Conservation (phyloP, 73 alveolate species). For the Paramecium sonneborni region DNA sequence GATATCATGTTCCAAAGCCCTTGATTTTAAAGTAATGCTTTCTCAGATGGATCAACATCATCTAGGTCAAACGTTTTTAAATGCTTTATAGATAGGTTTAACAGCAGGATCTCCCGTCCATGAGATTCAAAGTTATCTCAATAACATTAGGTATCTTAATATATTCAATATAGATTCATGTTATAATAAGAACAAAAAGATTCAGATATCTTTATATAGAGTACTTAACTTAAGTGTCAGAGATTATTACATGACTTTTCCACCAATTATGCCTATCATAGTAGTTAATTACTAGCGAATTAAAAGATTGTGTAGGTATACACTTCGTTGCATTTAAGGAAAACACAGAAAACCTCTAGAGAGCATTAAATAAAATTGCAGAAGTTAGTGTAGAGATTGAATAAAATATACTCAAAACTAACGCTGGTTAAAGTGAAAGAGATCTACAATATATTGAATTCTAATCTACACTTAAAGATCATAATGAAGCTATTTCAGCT, state of each 20-base stretch:
- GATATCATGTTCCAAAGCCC: too few species aligned
- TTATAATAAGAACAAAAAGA: slow-evolving; percentile 39
- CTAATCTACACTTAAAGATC: neutral
- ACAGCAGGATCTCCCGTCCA: neutral
- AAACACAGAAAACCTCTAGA: neutral
- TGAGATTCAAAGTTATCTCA: neutral
- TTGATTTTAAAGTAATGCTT: too few species aligned
- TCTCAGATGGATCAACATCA: slow-evolving; percentile 8
- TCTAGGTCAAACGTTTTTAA: neutral
- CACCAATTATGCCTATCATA: slow-evolving; percentile 48
- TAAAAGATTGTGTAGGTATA: slow-evolving; percentile 31
- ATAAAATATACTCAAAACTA: slow-evolving; percentile 9
- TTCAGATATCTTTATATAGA: neutral
- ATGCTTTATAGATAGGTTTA: neutral
- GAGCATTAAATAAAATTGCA: slow-evolving; percentile 41
- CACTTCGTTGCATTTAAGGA: neutral
- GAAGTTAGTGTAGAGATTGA: slow-evolving; percentile 50
- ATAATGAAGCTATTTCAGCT: slow-evolving; percentile 29
- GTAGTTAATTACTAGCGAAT: neutral
- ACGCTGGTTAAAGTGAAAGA: slow-evolving; percentile 10
- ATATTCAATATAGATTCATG: neutral
- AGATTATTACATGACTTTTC: slow-evolving; percentile 40
- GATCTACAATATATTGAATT: slow-evolving; percentile 12
- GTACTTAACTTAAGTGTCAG: neutral
- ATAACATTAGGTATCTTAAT: neutral